These are phyloP conservation scores for Tetrapisispora iriomotensis DNA, from an alignment of 805 yeast genomes.

Conservation along the genomic window DNA sequence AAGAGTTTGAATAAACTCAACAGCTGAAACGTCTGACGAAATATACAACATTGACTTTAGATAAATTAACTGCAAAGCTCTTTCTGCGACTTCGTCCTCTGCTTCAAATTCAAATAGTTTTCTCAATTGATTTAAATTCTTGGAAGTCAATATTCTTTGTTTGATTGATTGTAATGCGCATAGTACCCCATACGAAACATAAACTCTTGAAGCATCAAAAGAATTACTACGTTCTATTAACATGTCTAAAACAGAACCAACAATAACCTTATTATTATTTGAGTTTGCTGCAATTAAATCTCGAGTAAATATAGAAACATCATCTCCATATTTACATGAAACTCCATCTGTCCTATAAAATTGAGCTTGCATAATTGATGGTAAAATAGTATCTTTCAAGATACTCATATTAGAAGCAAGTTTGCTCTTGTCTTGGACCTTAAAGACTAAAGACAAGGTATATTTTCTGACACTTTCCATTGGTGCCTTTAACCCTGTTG, in stretches of 20 bases:
- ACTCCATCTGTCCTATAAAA: constrained; percentile 41
- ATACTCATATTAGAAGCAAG: constrained; percentile 34
- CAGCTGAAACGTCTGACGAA: constrained; percentile 19
- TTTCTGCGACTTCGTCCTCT: constrained; percentile 47
- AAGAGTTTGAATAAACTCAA: constrained; percentile 29
- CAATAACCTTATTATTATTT: not conserved
- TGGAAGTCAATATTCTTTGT: constrained; percentile 12
- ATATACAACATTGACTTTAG: constrained; percentile 37
- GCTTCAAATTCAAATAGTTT: constrained; percentile 31
- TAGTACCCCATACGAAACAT: constrained; percentile 45
- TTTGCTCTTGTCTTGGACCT: constrained; percentile 39
- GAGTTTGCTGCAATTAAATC: not conserved
- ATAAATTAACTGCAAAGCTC: constrained; percentile 41
- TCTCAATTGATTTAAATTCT: constrained; percentile 26
- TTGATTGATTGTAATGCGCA: constrained; percentile 35
- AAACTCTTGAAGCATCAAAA: constrained; percentile 65
- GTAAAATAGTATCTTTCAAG: constrained; percentile 39
- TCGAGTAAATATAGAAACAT: constrained; percentile 37
- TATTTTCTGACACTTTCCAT: constrained; percentile 70
- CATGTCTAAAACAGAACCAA: constrained; percentile 35
- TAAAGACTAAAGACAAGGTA: constrained; percentile 45
- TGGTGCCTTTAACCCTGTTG: constrained; percentile 66
- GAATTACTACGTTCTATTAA: constrained; percentile 40
- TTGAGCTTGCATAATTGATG: constrained; percentile 52
- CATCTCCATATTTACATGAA: constrained; percentile 51